Conservation (phyloP, 2,329 filamentous ascomycete genomes). For the Penicillium crustosum region DNA sequence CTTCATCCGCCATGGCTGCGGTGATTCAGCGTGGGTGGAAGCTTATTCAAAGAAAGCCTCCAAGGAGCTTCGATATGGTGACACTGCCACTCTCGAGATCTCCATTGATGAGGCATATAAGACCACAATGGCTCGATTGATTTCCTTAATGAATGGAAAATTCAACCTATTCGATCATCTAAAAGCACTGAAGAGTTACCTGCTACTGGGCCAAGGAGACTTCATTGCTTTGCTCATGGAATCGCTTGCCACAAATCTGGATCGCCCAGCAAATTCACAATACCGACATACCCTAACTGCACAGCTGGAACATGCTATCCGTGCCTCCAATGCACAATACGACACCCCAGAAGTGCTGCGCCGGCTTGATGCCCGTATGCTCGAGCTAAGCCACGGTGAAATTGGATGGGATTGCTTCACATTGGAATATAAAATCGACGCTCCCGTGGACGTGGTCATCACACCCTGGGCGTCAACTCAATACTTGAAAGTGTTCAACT, state of each 20-base stretch:
- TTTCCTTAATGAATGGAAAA: constrained; percentile 89
- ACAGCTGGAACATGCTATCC: constrained; percentile 96
- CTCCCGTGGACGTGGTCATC: constrained; percentile 93
- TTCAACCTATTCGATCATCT: constrained; percentile 94
- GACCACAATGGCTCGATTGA: constrained; percentile 92
- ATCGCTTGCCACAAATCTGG: constrained; percentile 85
- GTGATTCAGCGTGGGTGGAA: constrained; percentile 92
- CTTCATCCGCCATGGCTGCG: constrained; percentile 94
- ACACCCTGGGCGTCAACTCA: constrained; percentile 94
- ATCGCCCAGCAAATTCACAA: constrained; percentile 92
- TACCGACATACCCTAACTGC: constrained; percentile 95
- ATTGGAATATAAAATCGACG: constrained; percentile 96
- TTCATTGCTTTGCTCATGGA: constrained; percentile 98
- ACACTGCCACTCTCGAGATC: constrained; percentile 84
- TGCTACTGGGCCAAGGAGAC: constrained; percentile 91
- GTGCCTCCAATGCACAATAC: constrained; percentile 94
- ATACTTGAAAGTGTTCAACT: constrained; percentile 99
- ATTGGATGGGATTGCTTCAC: constrained; percentile 99
- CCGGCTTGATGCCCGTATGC: constrained; percentile 93
- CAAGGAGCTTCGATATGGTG: constrained; percentile 87
- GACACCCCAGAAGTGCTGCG: constrained; percentile 89
- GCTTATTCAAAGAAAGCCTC: constrained; percentile 90
- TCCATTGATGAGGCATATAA: constrained; percentile 98
- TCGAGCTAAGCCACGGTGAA: constrained; percentile 92
- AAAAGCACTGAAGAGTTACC: constrained; percentile 87